Evolutionary conservation across 129 eudicot species (phyloP).

Genomic region (carrot (Daucus carota)): DNA sequence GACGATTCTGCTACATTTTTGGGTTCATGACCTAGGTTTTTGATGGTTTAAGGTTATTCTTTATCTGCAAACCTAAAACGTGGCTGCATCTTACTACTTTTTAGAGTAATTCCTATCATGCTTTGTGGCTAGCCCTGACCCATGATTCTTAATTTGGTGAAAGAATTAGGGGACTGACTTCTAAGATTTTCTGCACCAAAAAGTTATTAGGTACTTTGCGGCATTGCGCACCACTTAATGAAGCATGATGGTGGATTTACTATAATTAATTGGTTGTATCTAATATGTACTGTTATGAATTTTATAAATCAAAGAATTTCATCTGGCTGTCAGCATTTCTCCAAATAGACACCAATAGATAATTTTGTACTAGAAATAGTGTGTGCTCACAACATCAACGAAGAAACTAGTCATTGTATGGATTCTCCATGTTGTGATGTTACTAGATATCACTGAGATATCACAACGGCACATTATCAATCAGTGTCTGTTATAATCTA

Average conservation of each 20-base stretch:
- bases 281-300: background rate
- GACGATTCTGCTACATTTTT: background rate
- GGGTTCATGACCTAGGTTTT: background rate
- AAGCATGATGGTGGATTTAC: background rate
- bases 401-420: background rate
- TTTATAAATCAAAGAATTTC: background rate
- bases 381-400: background rate
- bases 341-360: background rate
- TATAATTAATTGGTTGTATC: background rate
- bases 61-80: background rate
- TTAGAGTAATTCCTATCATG: background rate
- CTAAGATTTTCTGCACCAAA: background rate
- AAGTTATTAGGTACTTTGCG: background rate
- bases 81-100: background rate
- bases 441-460: background rate
- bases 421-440: background rate
- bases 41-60: background rate
- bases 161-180: background rate
- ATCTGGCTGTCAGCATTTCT: background rate
- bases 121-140: background rate
- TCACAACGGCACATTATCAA: background rate
- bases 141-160: background rate
- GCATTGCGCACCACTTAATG: background rate
- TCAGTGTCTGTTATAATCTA: background rate
- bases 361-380: background rate